phyloP scores from a whole-genome alignment of 768 basidiomycete species.

The Austroboletus festivus region DNA sequence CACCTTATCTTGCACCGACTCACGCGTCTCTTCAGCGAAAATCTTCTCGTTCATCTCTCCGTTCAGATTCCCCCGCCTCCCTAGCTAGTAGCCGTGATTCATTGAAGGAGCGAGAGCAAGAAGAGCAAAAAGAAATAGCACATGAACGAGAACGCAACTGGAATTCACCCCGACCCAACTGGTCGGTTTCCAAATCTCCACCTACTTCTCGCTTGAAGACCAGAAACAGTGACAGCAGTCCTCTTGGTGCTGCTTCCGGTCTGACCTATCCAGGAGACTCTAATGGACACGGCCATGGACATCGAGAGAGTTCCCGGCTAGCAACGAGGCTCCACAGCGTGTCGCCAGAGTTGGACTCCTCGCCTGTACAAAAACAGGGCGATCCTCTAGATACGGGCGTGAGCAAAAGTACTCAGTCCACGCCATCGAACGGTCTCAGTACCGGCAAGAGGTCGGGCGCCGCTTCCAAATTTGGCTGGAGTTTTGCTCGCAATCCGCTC shows the following conservation, averaged over 20 bases:
- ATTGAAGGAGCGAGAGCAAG: slow-evolving; percentile 30
- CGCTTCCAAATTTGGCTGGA: slow-evolving; percentile 37
- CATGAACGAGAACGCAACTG: slow-evolving; percentile 66
- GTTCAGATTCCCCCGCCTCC: slow-evolving; percentile 44
- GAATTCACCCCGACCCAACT: slow-evolving; percentile 63
- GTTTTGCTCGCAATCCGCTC: slow-evolving; percentile 37
- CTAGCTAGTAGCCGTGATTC: slow-evolving; percentile 34
- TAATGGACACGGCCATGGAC: slow-evolving; percentile 6
- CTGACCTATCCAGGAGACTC: slow-evolving; percentile 10
- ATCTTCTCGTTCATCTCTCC: slow-evolving; percentile 32
- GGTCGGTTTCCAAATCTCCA: slow-evolving; percentile 35
- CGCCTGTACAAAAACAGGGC: neutral
- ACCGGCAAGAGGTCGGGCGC: slow-evolving; percentile 19
- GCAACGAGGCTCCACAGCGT: slow-evolving; percentile 2
- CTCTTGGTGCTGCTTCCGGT: slow-evolving; percentile 22
- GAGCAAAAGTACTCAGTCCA: neutral
- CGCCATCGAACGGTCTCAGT: slow-evolving; percentile 6
- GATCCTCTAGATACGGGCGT: slow-evolving; percentile 2
- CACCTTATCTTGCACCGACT: slow-evolving; percentile 34
- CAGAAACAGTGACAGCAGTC: slow-evolving; percentile 1
- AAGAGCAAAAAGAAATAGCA: slow-evolving; percentile 33
- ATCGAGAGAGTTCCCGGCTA: slow-evolving; percentile 4
- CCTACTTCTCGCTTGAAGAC: slow-evolving; percentile 5
- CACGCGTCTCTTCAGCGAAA: slow-evolving; percentile 32
- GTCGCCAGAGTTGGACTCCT: neutral